phyloP scores from a whole-genome alignment of 2,329 filamentous ascomycete genomes.

The Talaromyces sp. region DNA sequence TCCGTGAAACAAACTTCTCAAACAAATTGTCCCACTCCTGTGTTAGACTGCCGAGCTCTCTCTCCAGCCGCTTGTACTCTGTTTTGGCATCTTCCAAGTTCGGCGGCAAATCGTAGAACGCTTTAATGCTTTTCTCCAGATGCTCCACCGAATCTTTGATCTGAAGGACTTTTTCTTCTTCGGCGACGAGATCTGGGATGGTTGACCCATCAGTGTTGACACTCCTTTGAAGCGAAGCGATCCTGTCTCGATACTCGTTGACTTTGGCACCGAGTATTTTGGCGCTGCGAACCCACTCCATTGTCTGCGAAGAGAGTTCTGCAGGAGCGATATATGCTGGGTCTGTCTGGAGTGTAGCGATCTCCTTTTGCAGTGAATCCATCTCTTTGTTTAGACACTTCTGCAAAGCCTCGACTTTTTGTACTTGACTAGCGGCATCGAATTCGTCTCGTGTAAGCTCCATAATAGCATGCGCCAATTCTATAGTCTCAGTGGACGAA shows the following conservation, averaged over 20 bases:
- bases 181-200: conserved; percentile 48
- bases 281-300: conserved; percentile 64
- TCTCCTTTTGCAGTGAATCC: conserved; percentile 22
- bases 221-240: conserved; percentile 36
- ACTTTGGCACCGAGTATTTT: conserved; percentile 62
- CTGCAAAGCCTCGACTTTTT: conserved; percentile 52
- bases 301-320: conserved; percentile 62
- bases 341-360: conserved; percentile 26
- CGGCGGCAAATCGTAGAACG: conserved; percentile 67
- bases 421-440: conserved; percentile 50
- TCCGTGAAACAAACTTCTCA: conserved; percentile 55
- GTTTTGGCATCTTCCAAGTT: conserved; percentile 62
- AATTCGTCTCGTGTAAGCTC: conserved; percentile 51
- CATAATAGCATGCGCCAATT: conserved; percentile 49
- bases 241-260: conserved; percentile 58
- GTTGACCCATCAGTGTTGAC: conserved; percentile 22
- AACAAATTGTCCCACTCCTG: conserved; percentile 66
- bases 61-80: conserved; percentile 63
- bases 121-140: conserved; percentile 61
- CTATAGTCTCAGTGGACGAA: conserved; percentile 43
- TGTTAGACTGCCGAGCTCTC: conserved; percentile 57
- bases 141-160: conserved; percentile 57
- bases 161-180: conserved; percentile 54
- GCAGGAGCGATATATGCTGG: conserved; percentile 48
- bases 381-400: conserved; percentile 51